Conservation (phyloP, 1,139 yeast genomes). For the Yamadazyma mexicana region DNA sequence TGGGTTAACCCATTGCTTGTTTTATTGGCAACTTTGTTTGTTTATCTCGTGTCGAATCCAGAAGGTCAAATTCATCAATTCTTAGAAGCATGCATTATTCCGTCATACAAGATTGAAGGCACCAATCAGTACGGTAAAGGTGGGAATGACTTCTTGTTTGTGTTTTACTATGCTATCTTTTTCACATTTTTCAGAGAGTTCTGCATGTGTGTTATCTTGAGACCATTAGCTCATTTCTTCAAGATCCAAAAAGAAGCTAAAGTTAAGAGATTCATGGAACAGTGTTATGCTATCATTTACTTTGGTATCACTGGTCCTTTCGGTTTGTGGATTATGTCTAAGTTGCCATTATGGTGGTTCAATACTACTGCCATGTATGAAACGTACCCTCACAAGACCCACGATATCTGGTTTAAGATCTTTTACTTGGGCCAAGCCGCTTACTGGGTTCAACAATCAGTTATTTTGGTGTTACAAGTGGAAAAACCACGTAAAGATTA, state of each 20-base stretch:
- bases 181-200: constrained; percentile 92
- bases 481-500: constrained; percentile 96
- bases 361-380: constrained; percentile 78
- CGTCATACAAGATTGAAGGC: constrained; percentile 65
- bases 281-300: constrained; percentile 80
- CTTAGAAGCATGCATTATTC: constrained; percentile 62
- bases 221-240: constrained; percentile 61
- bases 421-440: constrained; percentile 93
- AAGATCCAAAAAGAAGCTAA: constrained; percentile 63
- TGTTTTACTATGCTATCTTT: constrained; percentile 75
- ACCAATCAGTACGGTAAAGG: constrained; percentile 83
- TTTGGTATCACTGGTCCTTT: constrained; percentile 80
- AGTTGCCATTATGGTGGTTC: constrained; percentile 85
- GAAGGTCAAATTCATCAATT: constrained; percentile 56
- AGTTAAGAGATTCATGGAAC: constrained; percentile 86
- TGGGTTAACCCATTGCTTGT: constrained; percentile 74
- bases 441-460: constrained; percentile 95
- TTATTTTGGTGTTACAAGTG: constrained; percentile 74
- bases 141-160: constrained; percentile 74
- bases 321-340: constrained; percentile 87
- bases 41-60: constrained; percentile 51
- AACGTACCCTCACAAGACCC: constrained; percentile 80
- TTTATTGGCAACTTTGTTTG: constrained; percentile 33
- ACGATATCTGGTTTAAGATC: constrained; percentile 67
- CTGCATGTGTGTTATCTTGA: constrained; percentile 75